phyloP scores from a whole-genome alignment of 192 early-diverging fungal species.

The Gryganskiella cystojenkinii region DNA sequence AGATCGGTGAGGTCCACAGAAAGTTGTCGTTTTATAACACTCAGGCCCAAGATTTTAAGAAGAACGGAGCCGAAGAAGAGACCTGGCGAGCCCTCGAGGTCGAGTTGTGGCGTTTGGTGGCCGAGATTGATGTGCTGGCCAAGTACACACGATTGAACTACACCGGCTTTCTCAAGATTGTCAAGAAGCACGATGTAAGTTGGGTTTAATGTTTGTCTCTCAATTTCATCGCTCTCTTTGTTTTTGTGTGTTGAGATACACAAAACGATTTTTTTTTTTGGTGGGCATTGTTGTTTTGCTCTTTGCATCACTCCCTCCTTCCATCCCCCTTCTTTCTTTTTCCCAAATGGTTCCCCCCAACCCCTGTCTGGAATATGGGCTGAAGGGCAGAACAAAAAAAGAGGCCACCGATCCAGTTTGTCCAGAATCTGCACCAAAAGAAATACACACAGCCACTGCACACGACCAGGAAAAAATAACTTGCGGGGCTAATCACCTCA shows the following conservation, averaged over 20 bases:
- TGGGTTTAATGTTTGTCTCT: no score
- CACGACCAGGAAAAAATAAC: not conserved
- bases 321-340: not conserved
- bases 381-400: no score
- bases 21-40: conserved; percentile 33
- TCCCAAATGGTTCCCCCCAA: no score
- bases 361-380: no score
- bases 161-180: conserved; percentile 90
- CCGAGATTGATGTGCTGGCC: conserved; percentile 81
- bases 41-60: conserved; percentile 78
- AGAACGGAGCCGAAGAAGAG: conserved; percentile 79
- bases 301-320: not conserved
- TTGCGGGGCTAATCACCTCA: not conserved
- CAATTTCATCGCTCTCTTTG: no score
- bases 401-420: no score
- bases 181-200: conserved; percentile 96
- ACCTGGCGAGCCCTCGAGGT: conserved; percentile 74
- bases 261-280: not conserved
- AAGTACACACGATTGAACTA: conserved; percentile 85
- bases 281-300: not conserved
- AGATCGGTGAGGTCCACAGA: conserved; percentile 33
- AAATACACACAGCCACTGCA: no score
- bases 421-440: no score
- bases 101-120: conserved; percentile 78
- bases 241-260: no score